Percentiles rank a stretch among this genome's conserved stretches.
Evolutionary conservation across 352 stramenopile species (phyloP).

Genomic region (Pythium myriotylum): DNA sequence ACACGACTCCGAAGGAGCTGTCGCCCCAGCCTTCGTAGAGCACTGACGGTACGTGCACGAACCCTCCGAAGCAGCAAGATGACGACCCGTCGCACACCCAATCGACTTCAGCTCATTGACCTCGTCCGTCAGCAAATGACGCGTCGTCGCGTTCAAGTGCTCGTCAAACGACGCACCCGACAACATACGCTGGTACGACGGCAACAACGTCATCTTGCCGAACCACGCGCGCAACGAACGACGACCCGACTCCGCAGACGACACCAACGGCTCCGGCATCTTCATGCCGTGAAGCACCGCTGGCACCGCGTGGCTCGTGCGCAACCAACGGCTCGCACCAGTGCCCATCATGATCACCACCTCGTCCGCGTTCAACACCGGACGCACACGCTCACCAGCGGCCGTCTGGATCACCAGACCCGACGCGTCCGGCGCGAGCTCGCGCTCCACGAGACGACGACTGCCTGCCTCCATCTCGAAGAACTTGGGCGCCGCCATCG

Average conservation of each 20-base stretch:
- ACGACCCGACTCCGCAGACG: neutral
- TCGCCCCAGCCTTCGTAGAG: no score
- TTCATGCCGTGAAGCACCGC: slow-evolving; percentile 61
- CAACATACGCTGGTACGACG: slow-evolving; percentile 44
- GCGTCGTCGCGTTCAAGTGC: slow-evolving; percentile 42
- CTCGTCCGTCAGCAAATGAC: slow-evolving; percentile 32
- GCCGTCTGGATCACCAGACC: no score
- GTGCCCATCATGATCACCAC: no score
- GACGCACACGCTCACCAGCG: no score
- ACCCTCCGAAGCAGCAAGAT: slow-evolving; percentile 38
- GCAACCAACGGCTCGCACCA: no score
- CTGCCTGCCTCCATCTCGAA: no score
- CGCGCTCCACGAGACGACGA: no score
- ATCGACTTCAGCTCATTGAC: slow-evolving; percentile 41
- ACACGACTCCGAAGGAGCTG: no score
- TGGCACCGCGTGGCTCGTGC: slow-evolving; percentile 10
- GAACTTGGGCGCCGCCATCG: no score
- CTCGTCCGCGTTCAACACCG: no score
- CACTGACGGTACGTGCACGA: neutral
- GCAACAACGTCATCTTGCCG: slow-evolving; percentile 59
- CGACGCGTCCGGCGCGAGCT: no score
- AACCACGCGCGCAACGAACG: slow-evolving; percentile 55
- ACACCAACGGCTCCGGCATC: slow-evolving; percentile 40
- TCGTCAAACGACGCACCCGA: slow-evolving; percentile 35
- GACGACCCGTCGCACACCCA: slow-evolving; percentile 43